Base-by-base conservation (phyloP, 352 stramenopile species). In the Blastocystis sp. region DNA sequence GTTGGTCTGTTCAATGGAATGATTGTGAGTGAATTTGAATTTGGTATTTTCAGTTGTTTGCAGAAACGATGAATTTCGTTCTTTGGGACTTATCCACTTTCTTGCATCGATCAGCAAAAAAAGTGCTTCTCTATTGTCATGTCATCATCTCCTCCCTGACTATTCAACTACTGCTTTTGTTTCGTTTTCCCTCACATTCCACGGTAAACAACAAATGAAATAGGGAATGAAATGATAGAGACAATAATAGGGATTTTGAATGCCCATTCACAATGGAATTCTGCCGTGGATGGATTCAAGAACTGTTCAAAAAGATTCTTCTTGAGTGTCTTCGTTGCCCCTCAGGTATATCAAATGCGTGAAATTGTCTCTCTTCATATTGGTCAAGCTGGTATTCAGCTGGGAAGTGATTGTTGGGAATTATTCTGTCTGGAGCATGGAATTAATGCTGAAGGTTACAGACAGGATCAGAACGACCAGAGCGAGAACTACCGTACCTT, bases 401-500 rank as follows among this genome's bases (percentile, higher is more conserved):
- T 93, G 73, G 94, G 94, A 91, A 95, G 95, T 91, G 94, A 93
- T 70, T 98, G 95, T 91, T 98, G 95, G 95, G 95, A 98, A 90
- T 93, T 97, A 48, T 96, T 95, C 92, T 96, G 94, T 87, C 93
- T 96, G 37, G 94, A 96, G 90, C 94, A 98, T 91, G 96, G 94
- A 89, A 92, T 92, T 79, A 80, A 92, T 66, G 79, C 78, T 42
- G 87, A 92, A 33, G 91, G 90, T 57, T 90, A 92, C 77, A 76
- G 51, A 58, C 27, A 62, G 66, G 42, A 89, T 42, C 44, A 53
- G 40, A 44, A 95, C 73, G 94, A 93, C 90, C 95, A 94, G 17
- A 96, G 98, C 90, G 96, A 98, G 90, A 95, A 95, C 59, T 98
- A 98, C 94, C 98, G 98, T 94, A 99, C 96, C 62, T 94, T 94